These are phyloP conservation scores for Spergularia marina DNA, from an alignment of 148 eudicot genomes.

Conservation along the genomic window DNA sequence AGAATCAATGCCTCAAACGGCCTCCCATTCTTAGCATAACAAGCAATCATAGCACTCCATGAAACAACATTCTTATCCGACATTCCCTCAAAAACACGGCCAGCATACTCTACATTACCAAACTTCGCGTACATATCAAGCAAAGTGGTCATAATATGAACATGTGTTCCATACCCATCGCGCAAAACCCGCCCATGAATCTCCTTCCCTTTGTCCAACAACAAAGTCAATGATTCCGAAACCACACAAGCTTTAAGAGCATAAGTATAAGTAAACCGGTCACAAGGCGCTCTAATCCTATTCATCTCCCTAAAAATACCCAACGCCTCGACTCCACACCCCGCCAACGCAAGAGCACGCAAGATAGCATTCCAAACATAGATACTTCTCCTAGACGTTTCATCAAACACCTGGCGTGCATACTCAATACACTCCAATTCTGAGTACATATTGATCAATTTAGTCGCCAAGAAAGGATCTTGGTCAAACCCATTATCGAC, in stretches of 20 bases:
- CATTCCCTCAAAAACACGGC: constrained; percentile 56
- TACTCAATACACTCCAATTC: constrained; percentile 54
- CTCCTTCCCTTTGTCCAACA: constrained; percentile 56
- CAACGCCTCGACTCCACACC: constrained; percentile 71
- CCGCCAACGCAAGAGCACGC: constrained; percentile 63
- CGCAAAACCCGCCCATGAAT: constrained; percentile 79
- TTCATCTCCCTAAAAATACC: constrained; percentile 63
- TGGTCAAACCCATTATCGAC: constrained; percentile 59
- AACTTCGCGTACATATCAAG: constrained; percentile 84
- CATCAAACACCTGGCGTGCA: constrained; percentile 84
- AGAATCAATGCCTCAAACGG: constrained; percentile 68
- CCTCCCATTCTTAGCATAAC: constrained; percentile 73
- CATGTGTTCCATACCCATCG: constrained; percentile 70
- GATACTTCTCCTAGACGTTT: constrained; percentile 50
- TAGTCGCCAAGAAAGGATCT: constrained; percentile 81
- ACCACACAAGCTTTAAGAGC: constrained; percentile 91
- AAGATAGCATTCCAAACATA: constrained; percentile 79
- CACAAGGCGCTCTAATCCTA: constrained; percentile 43
- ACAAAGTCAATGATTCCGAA: constrained; percentile 36
- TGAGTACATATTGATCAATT: constrained; percentile 67
- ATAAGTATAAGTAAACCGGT: constrained; percentile 85
- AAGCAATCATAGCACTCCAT: constrained; percentile 95
- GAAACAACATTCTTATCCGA: constrained; percentile 76
- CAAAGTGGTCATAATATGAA: constrained; percentile 89
- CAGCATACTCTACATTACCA: constrained; percentile 57